These are phyloP conservation scores for Achlya hypogyna DNA, from an alignment of 352 stramenopile species.

Conservation along the genomic window DNA sequence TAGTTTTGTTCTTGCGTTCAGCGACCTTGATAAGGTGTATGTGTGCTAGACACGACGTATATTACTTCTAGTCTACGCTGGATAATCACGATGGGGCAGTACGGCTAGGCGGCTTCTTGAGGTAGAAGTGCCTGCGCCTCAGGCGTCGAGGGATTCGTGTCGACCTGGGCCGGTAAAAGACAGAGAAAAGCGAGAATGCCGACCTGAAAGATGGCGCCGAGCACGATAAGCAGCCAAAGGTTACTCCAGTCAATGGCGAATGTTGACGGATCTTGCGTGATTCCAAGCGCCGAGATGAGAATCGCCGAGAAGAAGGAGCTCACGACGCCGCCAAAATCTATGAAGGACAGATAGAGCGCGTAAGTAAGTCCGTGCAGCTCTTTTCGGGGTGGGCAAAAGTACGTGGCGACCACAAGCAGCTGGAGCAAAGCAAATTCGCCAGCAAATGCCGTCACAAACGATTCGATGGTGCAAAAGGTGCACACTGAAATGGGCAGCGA, in stretches of 20 bases:
- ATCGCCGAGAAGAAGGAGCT: slow-evolving; percentile 51
- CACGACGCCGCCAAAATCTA: slow-evolving; percentile 75
- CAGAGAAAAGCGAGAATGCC: slow-evolving; percentile 60
- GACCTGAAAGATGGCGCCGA: slow-evolving; percentile 47
- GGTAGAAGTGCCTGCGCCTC: not conserved
- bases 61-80: no score
- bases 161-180: slow-evolving; percentile 56
- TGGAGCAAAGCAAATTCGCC: slow-evolving; percentile 74
- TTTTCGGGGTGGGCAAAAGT: slow-evolving; percentile 45
- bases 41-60: no score
- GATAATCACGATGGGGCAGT: no score
- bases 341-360: slow-evolving; percentile 72
- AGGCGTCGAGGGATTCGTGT: slow-evolving; percentile 8
- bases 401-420: slow-evolving; percentile 74
- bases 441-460: slow-evolving; percentile 70
- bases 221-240: slow-evolving; percentile 50
- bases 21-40: no score
- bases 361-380: slow-evolving; percentile 68
- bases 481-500: slow-evolving; percentile 55
- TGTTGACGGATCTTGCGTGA: slow-evolving; percentile 42
- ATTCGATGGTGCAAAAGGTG: slow-evolving; percentile 50
- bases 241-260: slow-evolving; percentile 49
- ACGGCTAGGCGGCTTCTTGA: no score
- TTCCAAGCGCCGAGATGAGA: slow-evolving; percentile 45
- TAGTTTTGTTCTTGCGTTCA: no score